Base-by-base conservation (phyloP, 202 grass and related monocot genomes). In the Panicum virgatum region DNA sequence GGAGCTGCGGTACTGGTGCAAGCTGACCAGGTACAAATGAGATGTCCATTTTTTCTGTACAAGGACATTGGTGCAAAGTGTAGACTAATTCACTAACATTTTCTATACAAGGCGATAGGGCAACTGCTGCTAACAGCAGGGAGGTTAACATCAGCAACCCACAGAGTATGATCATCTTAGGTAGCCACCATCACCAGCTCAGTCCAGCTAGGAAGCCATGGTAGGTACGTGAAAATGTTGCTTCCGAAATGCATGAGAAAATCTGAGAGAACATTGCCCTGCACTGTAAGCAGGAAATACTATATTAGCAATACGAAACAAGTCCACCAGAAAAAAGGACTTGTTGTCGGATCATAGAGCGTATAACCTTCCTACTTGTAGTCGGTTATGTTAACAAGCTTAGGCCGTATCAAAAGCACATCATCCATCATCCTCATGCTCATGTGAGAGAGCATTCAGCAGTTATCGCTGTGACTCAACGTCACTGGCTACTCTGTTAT, bases 381-480 rank as follows among this genome's bases (percentile, higher is more conserved):
- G n/a, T 51, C 66, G 75, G 32, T 73, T 78, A 75, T 73, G 48
- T 66, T 61, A 77, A 69, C 51, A 76, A n/a, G 32, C 46, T 16
- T 32, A 64, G 32, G 8, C 72, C 14, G 42, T 48, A 47, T 62
- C 44, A 47, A 65, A 69, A 79, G 62, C 34, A n/a, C 34, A 15
- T 48, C 16, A 27, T 81, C 62, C 84, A 19, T 84, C 72, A 9
- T 85, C 73, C 22, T 65, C 47, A 62, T 68, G 80, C 19, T 85
- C 61, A 63, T 44, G 57, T 36, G 13, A 58, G 32, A 25, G 73
- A 79, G 18, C 62, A 32, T 14, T 23, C 9, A 82, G 14, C 48
- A 34, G 12, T 77, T 94, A 94, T 36, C 69, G 74, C 29, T 89
- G 89, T 4, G 90, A 81, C 66, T 96, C 89, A 0, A 92, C 59